Evolutionary conservation across 148 eudicot genomes (phyloP), one percentile per base, ranked within the genome.

Genomic region (Vaccinium corymbosum): DNA sequence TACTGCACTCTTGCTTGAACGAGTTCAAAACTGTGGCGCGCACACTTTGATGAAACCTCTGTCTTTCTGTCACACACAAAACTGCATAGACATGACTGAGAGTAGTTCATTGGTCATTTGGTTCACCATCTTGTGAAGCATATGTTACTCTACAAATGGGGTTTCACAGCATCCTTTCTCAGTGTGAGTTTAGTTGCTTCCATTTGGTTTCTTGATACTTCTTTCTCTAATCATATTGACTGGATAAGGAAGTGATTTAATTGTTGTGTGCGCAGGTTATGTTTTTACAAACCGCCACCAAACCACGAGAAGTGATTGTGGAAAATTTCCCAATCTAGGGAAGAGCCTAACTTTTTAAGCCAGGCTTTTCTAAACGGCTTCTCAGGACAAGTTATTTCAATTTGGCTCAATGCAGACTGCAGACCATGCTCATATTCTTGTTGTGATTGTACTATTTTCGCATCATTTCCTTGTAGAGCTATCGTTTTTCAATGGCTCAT

Each of bases 11-110:
- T 80, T 97, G 99, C 89, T 89, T 97, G 90, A 89, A 85, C 38
- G 98, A 97, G 86, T 97, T 97, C 90, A 97, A 94, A 87, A 89
- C 61, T 77, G 92, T 94, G 76, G 98, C 98, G 16, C 88, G 92
- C 78, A 85, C 94, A 70, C 94, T 94, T 35, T 95, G 91, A 93
- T 80, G 80, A 13, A 82, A 57, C 2, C 62, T 27, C 14, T 66
- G 84, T 35, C 38, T 35, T 8, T 62, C 53, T 62, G 2, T 38
- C 25, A 17, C 15, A 19, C 48, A 6, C 19, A 35, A 56, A 35
- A 42, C 29, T 25, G 19, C 32, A 22, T 61, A 6, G 50, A 48
- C 56, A 8, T 25, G 68, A 55, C 68, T 9, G 12, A 17, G 51
- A 57, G 25, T n/a, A 50, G 38, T 35, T 2, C 52, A 50, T 22